Base-by-base conservation (phyloP, 352 stramenopile species). In the Ochromonadaceae sp. region DNA sequence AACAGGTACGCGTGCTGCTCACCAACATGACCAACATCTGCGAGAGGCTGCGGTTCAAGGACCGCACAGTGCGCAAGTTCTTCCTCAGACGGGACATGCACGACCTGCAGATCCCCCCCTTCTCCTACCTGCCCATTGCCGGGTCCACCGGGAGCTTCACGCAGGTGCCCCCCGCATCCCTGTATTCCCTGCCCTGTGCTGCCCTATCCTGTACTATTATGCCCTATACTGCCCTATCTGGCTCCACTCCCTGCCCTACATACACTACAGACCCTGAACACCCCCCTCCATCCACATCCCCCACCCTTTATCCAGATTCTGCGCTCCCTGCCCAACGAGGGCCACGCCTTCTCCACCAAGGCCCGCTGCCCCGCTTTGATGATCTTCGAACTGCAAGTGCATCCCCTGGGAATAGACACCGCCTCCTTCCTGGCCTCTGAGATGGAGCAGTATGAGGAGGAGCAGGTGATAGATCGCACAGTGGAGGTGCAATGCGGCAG, bases 81-180 rank as follows among this genome's bases (percentile, higher is more conserved):
- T 12, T 80, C 5, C 76, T 79, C 22, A 75, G 78, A 17, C 63
- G 48, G 4, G 50, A 83, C 0, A 73, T 87, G 35, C 55, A 47
- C 35, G 62, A 77, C 2, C 52, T 89, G 17, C 56, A 73, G 28
- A 76, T 90, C 4, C 81, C 82, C 26, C 67, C 73, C 14, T 82
- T 72, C 66, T 74, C 72, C 1, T 92, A 92, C 71, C 67, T 89
- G 42, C 82, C 84, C 0, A 59, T 92, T n/a, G 85, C 74, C 61
- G 81, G 78, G 35, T 84, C 73, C 20, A 86, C 80, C 4, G 81
- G 90, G 61, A n/a, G n/a, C n/a, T n/a, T n/a, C n/a, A n/a, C n/a
- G n/a, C n/a, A n/a, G n/a, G n/a, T n/a, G n/a, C n/a, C n/a, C n/a
- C n/a, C n/a, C n/a, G n/a, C n/a, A n/a, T n/a, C n/a, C n/a, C n/a